Base-by-base conservation (phyloP, 179 eudicot species). In the Actinidia arguta region DNA sequence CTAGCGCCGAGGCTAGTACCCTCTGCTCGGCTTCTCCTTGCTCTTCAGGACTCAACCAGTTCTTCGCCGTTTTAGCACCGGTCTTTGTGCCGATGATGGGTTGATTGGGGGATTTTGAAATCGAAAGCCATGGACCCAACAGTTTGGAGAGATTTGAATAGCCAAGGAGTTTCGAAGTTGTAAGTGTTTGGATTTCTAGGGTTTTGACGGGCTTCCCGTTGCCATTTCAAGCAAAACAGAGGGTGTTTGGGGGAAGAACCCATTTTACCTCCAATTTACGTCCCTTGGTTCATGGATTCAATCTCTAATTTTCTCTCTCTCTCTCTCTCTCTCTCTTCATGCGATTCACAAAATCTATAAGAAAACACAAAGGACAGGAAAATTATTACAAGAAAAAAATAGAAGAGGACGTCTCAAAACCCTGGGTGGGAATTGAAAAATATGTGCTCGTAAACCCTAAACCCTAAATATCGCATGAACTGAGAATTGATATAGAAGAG, bases 21-120 rank as follows among this genome's bases (percentile, higher is more conserved):
- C 97, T 91, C 81, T 93, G 98, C 87, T 97, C 99, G 0, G 93
- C 91, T 83, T 97, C 99, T 14, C 88, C 98, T 84, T 92, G 99
- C 52, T 93, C 98, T 68, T 88, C 90, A 0, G 81, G 80, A 56
- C 69, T 87, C 85, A 90, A 89, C 17, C 62, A 81, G 84, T 75
- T 82, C 64, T 81, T 67, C 16, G 10, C 31, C 20, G 73, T n/a
- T 75, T 58, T 70, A 46, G 58, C 80, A 39, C 22, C 18, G 52
- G 52, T 73, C 55, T 84, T 54, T 67, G 82, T 56, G 22, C 61
- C 39, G 47, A 63, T 36, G 74, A 25, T 66, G 27, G 46, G 75
- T 13, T 78, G 47, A 18, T 27, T 25, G 16, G 75, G 83, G 47
- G 82, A 24, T 75, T 84, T 85, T 70, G 92, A 47, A 44, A 86